Conservation (phyloP, 2,329 filamentous ascomycete genomes). For the Cytospora schulzeri region DNA sequence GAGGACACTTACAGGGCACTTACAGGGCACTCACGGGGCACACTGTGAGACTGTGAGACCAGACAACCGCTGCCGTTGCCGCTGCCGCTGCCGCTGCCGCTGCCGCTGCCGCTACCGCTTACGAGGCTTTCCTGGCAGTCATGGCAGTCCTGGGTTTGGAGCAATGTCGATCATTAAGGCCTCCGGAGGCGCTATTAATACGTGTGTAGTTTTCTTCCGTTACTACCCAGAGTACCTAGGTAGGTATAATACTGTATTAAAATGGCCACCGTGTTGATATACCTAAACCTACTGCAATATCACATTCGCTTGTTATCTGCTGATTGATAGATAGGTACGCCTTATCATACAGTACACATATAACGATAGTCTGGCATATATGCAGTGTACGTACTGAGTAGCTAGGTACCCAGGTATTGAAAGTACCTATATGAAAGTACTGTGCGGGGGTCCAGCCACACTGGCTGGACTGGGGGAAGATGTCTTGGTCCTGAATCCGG, state of each 20-base stretch:
- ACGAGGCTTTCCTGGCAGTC: too few relatives aligned
- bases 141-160: too few relatives aligned
- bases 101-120: too few relatives aligned
- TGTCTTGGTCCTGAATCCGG: slow-evolving; percentile 10
- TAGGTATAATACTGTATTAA: too few relatives aligned
- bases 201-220: too few relatives aligned
- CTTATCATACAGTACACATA: neutral
- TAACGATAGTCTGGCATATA: neutral
- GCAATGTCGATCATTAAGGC: neutral
- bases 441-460: slow-evolving; percentile 3
- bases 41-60: neutral
- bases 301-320: neutral
- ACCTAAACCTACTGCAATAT: neutral
- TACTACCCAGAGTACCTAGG: too few relatives aligned
- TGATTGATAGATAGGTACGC: too few relatives aligned
- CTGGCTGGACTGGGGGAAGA: slow-evolving; percentile 4
- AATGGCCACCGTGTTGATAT: too few relatives aligned
- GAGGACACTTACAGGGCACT: too few relatives aligned
- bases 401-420: neutral
- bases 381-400: neutral
- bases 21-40: too few relatives aligned
- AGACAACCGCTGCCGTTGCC: neutral
- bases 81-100: too few relatives aligned
- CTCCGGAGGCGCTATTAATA: too few relatives aligned
- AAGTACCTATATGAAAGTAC: slow-evolving; percentile 6